Base-by-base conservation (phyloP, 78 protist genomes). In the Planoprotostelium fungivorum region DNA sequence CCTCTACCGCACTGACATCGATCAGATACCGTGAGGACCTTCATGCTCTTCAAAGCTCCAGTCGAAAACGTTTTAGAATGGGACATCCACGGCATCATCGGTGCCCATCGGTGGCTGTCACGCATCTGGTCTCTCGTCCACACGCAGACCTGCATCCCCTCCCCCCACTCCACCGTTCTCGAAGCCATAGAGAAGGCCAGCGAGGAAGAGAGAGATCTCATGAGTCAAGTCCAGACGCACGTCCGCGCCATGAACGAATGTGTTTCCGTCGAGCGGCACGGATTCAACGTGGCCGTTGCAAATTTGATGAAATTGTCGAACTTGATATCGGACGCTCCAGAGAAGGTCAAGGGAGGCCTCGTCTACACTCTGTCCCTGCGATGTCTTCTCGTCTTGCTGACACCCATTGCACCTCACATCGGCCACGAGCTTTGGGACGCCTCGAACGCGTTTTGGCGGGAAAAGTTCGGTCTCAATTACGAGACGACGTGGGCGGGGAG, bases 11-110 rank as follows among this genome's bases (percentile, higher is more conserved):
- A 89, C 37, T 95, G 97, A 34, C 90, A 85, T 0, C 5, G 16
- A 51, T 25, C 16, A 51, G 97, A 95, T 5, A 87, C 88, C 0
- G 34, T 38, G 37, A 93, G 97, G 28, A 34, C 94, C 0, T 93
- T 84, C 88, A 84, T 95, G 36, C 90, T 97, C 5, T 97, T 97
- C 93, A 94, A 93, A 84, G 98, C 98, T 16, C 97, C 97, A 38
- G 94, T 93, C 23, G 95, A 94, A 29, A 34, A 38, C 28, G 96
- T 88, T 38, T 90, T 95, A 0, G 97, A 94, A 31, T 97, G 97
- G 97, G 96, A 94, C 38, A 91, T 89, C n/a, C 85, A 95, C 29
- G 94, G 92, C 38, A 93, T 96, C 63, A 89, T 85, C 36, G 98
- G 98, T 29, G 91, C 91, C 35, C 85, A 34, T 1, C 88, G 94